phyloP scores from a whole-genome alignment of 2,329 filamentous ascomycete genomes.

The Alternaria sp. region DNA sequence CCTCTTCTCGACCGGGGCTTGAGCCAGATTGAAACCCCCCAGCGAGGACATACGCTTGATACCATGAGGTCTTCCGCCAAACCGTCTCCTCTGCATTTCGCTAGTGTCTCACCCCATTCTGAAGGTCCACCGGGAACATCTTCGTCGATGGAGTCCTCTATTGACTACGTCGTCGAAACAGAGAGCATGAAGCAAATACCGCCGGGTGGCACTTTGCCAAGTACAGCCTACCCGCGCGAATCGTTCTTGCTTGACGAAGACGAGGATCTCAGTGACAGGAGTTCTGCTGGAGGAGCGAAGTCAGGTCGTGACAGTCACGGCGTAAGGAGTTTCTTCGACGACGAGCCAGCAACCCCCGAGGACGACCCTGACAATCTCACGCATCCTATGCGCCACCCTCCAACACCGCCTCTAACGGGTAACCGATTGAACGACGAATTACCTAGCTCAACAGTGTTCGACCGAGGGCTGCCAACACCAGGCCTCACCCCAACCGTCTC shows the following conservation, averaged over 20 bases:
- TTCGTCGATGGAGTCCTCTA: constrained; percentile 55
- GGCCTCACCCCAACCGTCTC: constrained; percentile 46
- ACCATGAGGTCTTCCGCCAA: constrained; percentile 56
- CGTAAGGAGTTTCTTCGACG: constrained; percentile 58
- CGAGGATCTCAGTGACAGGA: constrained; percentile 61
- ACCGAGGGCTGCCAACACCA: constrained; percentile 46
- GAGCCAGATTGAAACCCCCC: constrained; percentile 32
- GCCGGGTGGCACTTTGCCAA: constrained; percentile 51
- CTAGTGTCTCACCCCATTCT: constrained; percentile 17
- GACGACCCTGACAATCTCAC: constrained; percentile 35
- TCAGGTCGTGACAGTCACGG: constrained; percentile 47
- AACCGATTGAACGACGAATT: constrained; percentile 36
- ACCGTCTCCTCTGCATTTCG: constrained; percentile 40
- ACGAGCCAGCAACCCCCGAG: constrained; percentile 49
- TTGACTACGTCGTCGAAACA: constrained; percentile 59
- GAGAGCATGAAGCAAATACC: constrained; percentile 59
- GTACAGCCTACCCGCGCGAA: constrained; percentile 33
- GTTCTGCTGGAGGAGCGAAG: constrained; percentile 58
- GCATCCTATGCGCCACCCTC: constrained; percentile 48
- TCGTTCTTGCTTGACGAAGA: constrained; percentile 62
- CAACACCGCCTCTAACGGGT: constrained; percentile 52
- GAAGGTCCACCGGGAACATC: constrained; percentile 17
- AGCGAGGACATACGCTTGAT: constrained; percentile 45
- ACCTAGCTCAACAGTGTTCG: constrained; percentile 39
- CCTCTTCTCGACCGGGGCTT: constrained; percentile 75